phyloP scores from a whole-genome alignment of 805 yeast species.

The Candida ipomoeae region DNA sequence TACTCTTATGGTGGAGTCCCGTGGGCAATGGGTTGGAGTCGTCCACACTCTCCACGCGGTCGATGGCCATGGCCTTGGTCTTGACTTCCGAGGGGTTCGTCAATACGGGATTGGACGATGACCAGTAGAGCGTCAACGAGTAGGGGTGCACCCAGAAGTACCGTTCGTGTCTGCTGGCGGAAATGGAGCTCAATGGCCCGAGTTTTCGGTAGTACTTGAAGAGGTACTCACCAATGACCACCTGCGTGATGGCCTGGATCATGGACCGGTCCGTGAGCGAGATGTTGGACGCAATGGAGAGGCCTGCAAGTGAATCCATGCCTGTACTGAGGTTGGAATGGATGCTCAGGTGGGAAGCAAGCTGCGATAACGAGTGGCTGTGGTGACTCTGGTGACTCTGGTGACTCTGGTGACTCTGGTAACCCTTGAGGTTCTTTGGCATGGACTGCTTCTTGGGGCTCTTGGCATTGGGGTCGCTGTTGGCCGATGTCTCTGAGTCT shows the following conservation, averaged over 20 bases:
- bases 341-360: conserved; percentile 26
- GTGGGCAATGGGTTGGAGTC: conserved; percentile 88
- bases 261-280: conserved; percentile 66
- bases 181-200: conserved; percentile 68
- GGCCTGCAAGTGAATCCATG: conserved; percentile 31
- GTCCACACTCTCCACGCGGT: conserved; percentile 71
- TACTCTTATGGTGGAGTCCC: conserved; percentile 81
- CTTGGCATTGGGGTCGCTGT: background rate
- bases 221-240: conserved; percentile 87
- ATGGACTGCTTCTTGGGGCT: background rate
- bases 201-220: conserved; percentile 78
- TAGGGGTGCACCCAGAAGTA: conserved; percentile 97
- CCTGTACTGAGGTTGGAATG: conserved; percentile 26
- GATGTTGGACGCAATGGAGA: conserved; percentile 56
- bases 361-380: too few species aligned
- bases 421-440: background rate
- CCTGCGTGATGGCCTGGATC: conserved; percentile 85
- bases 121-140: conserved; percentile 87
- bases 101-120: conserved; percentile 70
- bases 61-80: conserved; percentile 76
- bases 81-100: conserved; percentile 61
- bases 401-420: too few species aligned
- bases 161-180: conserved; percentile 82
- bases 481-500: too few species aligned
- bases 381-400: too few species aligned